Evolutionary conservation across 1,284 basidiomycete species (phyloP).

Genomic region (Phellopilus nigrolimitatus): DNA sequence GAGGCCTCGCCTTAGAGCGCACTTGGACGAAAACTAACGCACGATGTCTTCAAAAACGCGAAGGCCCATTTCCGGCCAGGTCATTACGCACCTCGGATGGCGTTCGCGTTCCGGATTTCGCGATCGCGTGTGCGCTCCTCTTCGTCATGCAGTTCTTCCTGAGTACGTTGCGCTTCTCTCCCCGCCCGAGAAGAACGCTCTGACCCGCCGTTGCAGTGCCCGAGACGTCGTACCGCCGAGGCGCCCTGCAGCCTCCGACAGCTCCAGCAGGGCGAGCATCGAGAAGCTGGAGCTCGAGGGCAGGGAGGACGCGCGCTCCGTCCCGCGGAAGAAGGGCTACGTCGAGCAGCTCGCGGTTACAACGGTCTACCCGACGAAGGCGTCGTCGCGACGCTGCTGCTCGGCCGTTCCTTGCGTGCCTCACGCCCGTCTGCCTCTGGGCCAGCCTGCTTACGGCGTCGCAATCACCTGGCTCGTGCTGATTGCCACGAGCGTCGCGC

Average conservation of each 20-base stretch:
- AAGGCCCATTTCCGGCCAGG: slow-evolving; percentile 24
- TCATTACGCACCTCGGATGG: slow-evolving; percentile 23
- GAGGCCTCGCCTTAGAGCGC: too few species aligned
- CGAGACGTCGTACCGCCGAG: slow-evolving; percentile 19
- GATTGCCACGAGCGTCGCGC: slow-evolving; percentile 23
- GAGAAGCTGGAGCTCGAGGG: slow-evolving; percentile 3
- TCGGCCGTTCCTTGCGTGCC: slow-evolving; percentile 18
- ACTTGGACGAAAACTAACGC: not conserved
- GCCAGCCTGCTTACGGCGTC: slow-evolving; percentile 23
- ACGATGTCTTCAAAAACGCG: not conserved
- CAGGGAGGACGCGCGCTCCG: not conserved
- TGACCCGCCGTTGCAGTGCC: slow-evolving; percentile 12
- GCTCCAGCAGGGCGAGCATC: slow-evolving; percentile 2
- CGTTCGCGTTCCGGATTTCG: slow-evolving; percentile 24
- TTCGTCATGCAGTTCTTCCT: slow-evolving; percentile 22
- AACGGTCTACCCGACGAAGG: slow-evolving; percentile 20
- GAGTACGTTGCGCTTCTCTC: slow-evolving; percentile 6
- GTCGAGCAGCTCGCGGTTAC: slow-evolving; percentile 13
- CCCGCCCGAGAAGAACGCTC: not conserved
- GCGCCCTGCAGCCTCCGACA: not conserved
- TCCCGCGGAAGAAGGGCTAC: slow-evolving; percentile 18
- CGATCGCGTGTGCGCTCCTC: slow-evolving; percentile 20
- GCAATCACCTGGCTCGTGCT: slow-evolving; percentile 25
- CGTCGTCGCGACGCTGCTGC: slow-evolving; percentile 7
- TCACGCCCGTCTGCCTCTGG: slow-evolving; percentile 21